Conservation (phyloP, 2,329 filamentous ascomycete genomes). For the Colletotrichum sp. region DNA sequence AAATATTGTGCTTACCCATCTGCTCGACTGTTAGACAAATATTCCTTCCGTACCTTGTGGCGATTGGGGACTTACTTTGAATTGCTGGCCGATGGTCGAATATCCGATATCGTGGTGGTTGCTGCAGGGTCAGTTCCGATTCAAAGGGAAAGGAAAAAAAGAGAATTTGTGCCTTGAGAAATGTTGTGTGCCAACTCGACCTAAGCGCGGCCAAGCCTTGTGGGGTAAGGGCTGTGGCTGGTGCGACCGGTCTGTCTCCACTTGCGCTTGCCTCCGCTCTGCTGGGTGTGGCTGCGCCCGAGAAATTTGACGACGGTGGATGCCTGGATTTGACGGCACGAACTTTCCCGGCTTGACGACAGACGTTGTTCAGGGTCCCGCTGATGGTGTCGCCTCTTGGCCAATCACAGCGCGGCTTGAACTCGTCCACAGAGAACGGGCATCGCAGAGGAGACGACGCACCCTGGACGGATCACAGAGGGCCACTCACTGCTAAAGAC, state of each 20-base stretch:
- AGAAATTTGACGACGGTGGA: background rate
- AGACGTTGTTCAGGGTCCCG: background rate
- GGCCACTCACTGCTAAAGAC: background rate
- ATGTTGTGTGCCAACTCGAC: background rate
- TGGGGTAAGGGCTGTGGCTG: slow-evolving; percentile 5
- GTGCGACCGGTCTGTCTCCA: background rate
- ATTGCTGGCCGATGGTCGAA: slow-evolving; percentile 24
- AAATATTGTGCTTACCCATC: slow-evolving; percentile 63
- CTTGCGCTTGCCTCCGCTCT: background rate
- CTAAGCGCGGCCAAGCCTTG: slow-evolving; percentile 3
- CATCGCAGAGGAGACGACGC: slow-evolving; percentile 1
- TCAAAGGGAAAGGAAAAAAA: slow-evolving; percentile 9
- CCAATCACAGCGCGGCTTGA: slow-evolving; percentile 8
- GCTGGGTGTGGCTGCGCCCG: background rate
- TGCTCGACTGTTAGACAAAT: slow-evolving; percentile 46
- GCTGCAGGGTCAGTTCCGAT: slow-evolving; percentile 16
- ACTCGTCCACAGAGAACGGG: background rate
- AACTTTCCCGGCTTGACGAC: background rate
- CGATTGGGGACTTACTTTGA: slow-evolving; percentile 21
- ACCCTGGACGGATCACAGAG: background rate
- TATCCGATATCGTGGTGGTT: slow-evolving; percentile 23
- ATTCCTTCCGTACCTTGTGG: background rate
- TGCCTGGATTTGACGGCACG: background rate
- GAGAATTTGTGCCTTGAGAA: slow-evolving; percentile 9
- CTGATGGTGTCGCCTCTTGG: background rate